Percentiles rank a stretch among this genome's conserved stretches.
These are phyloP conservation scores for Acorus calamus DNA, from an alignment of 106 monocot species.

Conservation along the genomic window DNA sequence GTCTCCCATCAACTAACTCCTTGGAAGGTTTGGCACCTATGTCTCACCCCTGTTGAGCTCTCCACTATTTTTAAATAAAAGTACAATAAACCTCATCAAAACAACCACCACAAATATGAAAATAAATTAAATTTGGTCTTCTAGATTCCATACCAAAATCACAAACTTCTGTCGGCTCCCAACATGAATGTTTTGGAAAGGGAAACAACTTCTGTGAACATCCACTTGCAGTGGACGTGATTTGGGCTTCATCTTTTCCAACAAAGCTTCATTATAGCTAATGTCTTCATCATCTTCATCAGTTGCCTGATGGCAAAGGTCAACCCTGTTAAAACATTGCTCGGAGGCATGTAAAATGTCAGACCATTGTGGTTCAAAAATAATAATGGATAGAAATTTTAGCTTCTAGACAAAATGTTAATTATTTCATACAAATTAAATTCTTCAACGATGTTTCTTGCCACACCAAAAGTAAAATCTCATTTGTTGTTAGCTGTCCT, in stretches of 20 bases:
- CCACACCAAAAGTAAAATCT: no score
- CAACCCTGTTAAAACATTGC: slow-evolving; percentile 52
- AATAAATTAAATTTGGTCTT: background rate
- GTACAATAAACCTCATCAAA: background rate
- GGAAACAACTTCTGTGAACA: slow-evolving; percentile 42
- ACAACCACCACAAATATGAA: background rate
- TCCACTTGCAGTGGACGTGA: slow-evolving; percentile 21
- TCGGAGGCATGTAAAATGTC: background rate
- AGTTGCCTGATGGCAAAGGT: slow-evolving; percentile 90
- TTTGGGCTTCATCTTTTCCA: slow-evolving; percentile 51
- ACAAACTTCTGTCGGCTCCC: slow-evolving; percentile 93
- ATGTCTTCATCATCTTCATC: slow-evolving; percentile 83
- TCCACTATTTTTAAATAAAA: no score
- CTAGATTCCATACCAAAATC: slow-evolving; percentile 46
- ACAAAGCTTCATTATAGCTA: slow-evolving; percentile 40
- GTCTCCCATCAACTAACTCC: no score
- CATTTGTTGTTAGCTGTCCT: no score
- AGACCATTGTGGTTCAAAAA: background rate
- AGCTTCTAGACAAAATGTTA: no score
- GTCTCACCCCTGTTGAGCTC: no score
- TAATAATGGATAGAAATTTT: no score
- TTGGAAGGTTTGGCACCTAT: no score
- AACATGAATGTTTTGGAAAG: slow-evolving; percentile 44
- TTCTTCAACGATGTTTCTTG: no score
- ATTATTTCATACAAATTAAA: no score